Evolutionary conservation across 2,329 filamentous ascomycete species (phyloP).

Genomic region (Diaporthe citriasiana): DNA sequence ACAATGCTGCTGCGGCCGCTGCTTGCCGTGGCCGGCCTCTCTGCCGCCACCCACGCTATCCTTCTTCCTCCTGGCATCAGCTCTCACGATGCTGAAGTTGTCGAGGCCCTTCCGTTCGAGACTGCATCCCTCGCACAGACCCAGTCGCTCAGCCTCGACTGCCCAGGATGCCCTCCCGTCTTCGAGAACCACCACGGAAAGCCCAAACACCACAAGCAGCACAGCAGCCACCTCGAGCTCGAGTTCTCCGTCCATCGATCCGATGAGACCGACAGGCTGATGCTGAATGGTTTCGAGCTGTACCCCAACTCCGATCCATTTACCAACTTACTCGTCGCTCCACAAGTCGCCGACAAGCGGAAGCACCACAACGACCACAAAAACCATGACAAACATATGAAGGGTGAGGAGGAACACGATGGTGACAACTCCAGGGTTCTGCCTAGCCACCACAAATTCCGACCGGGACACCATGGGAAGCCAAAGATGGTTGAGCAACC

Average conservation of each 20-base stretch:
- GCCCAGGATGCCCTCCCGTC: constrained; percentile 64
- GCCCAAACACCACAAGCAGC: constrained; percentile 45
- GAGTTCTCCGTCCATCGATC: constrained; percentile 67
- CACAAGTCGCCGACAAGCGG: constrained; percentile 57
- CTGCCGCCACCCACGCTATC: constrained; percentile 59
- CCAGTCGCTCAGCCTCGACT: constrained; percentile 64
- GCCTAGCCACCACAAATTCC: constrained; percentile 44
- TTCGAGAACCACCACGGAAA: constrained; percentile 51
- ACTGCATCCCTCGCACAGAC: constrained; percentile 50
- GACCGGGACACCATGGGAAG: constrained; percentile 42
- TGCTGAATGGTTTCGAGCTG: constrained; percentile 72
- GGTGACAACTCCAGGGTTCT: constrained; percentile 42
- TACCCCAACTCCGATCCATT: constrained; percentile 68
- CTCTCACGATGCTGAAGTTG: constrained; percentile 57
- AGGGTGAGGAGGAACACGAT: constrained; percentile 44
- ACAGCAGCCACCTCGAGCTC: constrained; percentile 62
- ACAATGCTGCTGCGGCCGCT: constrained; percentile 59
- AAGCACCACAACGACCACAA: constrained; percentile 47
- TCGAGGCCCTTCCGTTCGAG: constrained; percentile 57
- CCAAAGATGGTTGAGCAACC: constrained; percentile 48
- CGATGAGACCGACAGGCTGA: constrained; percentile 60
- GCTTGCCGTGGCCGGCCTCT: constrained; percentile 58
- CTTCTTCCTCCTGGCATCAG: constrained; percentile 67
- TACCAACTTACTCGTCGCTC: constrained; percentile 59
- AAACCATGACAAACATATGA: constrained; percentile 48